These are phyloP conservation scores for Polygonum maritimum DNA, from an alignment of 148 eudicot species.

Conservation along the genomic window DNA sequence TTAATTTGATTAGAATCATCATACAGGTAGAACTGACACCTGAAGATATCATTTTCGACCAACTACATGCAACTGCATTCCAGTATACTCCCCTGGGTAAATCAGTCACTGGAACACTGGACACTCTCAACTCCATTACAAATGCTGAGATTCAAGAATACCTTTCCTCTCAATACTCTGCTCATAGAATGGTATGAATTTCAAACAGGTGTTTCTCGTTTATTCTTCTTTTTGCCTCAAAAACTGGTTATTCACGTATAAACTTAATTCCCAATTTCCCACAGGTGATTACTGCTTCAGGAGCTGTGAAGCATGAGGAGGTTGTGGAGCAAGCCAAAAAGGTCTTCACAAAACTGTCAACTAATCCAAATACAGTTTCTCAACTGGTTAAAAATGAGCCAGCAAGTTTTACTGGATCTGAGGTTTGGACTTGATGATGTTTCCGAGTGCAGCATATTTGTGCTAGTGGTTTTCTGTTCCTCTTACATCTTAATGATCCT, in stretches of 20 bases:
- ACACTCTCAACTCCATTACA: conserved; percentile 33
- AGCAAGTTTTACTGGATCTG: conserved; percentile 55
- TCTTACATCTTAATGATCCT: conserved; percentile 10
- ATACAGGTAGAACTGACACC: conserved; percentile 26
- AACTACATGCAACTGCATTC: conserved; percentile 66
- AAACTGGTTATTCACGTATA: neutral
- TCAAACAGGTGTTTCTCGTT: neutral
- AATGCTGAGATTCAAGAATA: conserved; percentile 38
- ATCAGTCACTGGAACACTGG: conserved; percentile 37
- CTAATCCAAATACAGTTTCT: conserved; percentile 46
- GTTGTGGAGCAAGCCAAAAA: conserved; percentile 55
- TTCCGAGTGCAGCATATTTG: neutral
- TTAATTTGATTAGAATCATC: conserved; percentile 7
- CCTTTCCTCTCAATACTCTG: conserved; percentile 42
- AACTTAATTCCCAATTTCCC: neutral
- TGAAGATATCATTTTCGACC: conserved; percentile 53
- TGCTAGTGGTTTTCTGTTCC: neutral
- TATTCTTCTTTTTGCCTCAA: neutral
- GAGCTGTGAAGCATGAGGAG: conserved; percentile 61
- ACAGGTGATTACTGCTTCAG: conserved; percentile 59
- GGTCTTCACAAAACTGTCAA: conserved; percentile 45
- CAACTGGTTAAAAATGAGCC: conserved; percentile 54
- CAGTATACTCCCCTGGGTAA: conserved; percentile 59
- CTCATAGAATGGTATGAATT: conserved; percentile 53
- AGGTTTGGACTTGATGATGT: conserved; percentile 28